phyloP scores from a whole-genome alignment of 805 yeast genomes.

The Geotrichum ghanense region DNA sequence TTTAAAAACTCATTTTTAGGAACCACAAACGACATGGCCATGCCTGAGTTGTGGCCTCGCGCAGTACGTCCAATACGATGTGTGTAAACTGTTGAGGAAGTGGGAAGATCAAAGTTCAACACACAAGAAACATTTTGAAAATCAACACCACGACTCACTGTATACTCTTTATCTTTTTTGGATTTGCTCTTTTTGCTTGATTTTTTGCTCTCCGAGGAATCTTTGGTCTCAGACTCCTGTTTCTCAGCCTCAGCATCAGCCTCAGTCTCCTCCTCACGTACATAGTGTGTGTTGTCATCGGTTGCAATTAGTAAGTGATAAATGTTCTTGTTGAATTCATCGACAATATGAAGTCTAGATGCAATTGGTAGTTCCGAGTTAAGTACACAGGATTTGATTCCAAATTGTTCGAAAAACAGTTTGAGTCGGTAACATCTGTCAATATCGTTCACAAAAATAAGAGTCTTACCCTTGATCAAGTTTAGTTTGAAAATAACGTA shows the following conservation, averaged over 20 bases:
- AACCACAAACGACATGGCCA: constrained; percentile 86
- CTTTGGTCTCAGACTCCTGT: constrained; percentile 18
- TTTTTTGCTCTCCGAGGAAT: constrained; percentile 13
- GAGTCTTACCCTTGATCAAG: constrained; percentile 80
- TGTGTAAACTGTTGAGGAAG: constrained; percentile 76
- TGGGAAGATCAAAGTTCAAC: constrained; percentile 86
- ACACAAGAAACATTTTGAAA: constrained; percentile 95
- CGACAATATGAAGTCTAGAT: constrained; percentile 89
- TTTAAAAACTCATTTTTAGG: constrained; percentile 76
- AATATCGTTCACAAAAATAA: constrained; percentile 83
- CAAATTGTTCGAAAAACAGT: constrained; percentile 87
- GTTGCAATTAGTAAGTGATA: constrained; percentile 87
- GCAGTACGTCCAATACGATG: constrained; percentile 97
- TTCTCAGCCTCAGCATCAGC: constrained; percentile 40
- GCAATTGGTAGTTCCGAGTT: constrained; percentile 89
- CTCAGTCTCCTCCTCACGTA: constrained; percentile 31
- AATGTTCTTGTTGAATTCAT: constrained; percentile 84
- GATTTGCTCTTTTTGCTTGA: background rate
- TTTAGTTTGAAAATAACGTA: constrained; percentile 86
- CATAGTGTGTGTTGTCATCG: constrained; percentile 52
- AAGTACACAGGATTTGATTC: constrained; percentile 75
- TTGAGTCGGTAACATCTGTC: constrained; percentile 92
- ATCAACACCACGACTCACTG: constrained; percentile 95
- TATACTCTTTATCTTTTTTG: constrained; percentile 24
- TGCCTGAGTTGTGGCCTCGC: constrained; percentile 91